Evolutionary conservation across 2,329 filamentous ascomycete species (phyloP).

Genomic region (Akanthomyces muscarius): DNA sequence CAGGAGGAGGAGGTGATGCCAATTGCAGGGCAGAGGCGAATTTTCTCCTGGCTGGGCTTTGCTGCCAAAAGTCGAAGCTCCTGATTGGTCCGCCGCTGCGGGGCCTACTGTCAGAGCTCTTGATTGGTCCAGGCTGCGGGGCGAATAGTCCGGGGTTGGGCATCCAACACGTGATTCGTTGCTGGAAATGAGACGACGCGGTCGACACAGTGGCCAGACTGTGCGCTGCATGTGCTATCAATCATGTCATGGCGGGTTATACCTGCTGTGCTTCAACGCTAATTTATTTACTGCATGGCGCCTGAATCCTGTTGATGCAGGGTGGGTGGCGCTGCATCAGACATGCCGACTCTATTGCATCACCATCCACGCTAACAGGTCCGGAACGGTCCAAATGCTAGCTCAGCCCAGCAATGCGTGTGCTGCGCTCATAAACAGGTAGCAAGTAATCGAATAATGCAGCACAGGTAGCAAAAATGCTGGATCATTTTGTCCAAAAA

Average conservation of each 20-base stretch:
- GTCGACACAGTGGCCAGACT: neutral
- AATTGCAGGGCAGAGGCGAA: conserved; percentile 14
- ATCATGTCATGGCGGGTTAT: neutral
- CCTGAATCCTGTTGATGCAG: neutral
- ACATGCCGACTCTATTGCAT: neutral
- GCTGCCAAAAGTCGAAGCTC: neutral
- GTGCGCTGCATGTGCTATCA: neutral
- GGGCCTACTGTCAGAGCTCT: conserved; percentile 16
- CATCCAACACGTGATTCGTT: conserved; percentile 17
- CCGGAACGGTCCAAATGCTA: neutral
- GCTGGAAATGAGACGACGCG: conserved; percentile 13
- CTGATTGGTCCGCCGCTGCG: neutral
- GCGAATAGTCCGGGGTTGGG: conserved; percentile 20
- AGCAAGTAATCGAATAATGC: too few relatives aligned
- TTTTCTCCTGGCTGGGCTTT: conserved; percentile 16
- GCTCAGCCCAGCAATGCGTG: too few relatives aligned
- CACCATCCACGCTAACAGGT: neutral
- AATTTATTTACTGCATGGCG: neutral
- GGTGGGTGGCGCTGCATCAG: neutral
- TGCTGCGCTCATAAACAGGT: too few relatives aligned
- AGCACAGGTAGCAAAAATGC: too few relatives aligned
- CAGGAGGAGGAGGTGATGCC: conserved; percentile 9
- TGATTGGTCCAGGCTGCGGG: conserved; percentile 34
- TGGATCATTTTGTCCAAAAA: too few relatives aligned
- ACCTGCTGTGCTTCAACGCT: neutral